A percentile compares a stretch with the other conserved stretches of the same genome.
Conservation (phyloP, 148 eudicot genomes). For the Oxyria digyna region DNA sequence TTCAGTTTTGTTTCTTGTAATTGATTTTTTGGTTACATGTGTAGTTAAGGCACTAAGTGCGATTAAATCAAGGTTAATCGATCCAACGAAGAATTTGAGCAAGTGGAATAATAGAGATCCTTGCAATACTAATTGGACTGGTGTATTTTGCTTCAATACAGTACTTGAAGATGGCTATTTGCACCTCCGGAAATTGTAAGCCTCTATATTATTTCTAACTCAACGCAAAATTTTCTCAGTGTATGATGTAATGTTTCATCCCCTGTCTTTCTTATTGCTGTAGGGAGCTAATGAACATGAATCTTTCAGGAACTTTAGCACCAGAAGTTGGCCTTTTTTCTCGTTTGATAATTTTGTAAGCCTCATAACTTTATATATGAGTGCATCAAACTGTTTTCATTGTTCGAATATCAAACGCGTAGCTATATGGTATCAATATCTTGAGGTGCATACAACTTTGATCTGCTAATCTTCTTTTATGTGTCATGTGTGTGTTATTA, state of each 20-base stretch:
- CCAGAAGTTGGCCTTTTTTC: constrained; percentile 69
- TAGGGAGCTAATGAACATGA: constrained; percentile 55
- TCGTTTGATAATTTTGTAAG: constrained; percentile 20
- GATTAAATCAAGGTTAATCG: constrained; percentile 18
- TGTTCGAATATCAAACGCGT: too few species aligned
- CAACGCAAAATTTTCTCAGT: too few species aligned
- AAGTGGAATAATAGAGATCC: constrained; percentile 35
- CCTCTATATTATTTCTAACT: background rate
- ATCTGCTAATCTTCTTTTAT: constrained; percentile 5
- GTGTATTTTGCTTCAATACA: constrained; percentile 27
- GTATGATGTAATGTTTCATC: too few species aligned
- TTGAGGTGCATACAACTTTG: background rate
- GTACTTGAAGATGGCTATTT: constrained; percentile 26
- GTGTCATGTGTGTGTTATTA: constrained; percentile 8
- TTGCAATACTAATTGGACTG: constrained; percentile 40
- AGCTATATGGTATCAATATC: background rate
- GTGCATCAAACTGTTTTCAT: too few species aligned
- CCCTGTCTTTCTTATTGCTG: constrained; percentile 1
- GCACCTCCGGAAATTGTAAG: constrained; percentile 37
- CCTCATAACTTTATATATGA: background rate
- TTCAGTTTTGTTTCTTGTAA: too few species aligned
- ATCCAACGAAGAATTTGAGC: constrained; percentile 23
- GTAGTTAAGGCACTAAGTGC: constrained; percentile 25
- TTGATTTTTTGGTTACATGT: too few species aligned
- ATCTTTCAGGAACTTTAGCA: constrained; percentile 69